A percentile compares a stretch with the other conserved stretches of the same genome.
Evolutionary conservation across 2,329 filamentous ascomycete genomes (phyloP).

Genomic region (Aureobasidium sp.): DNA sequence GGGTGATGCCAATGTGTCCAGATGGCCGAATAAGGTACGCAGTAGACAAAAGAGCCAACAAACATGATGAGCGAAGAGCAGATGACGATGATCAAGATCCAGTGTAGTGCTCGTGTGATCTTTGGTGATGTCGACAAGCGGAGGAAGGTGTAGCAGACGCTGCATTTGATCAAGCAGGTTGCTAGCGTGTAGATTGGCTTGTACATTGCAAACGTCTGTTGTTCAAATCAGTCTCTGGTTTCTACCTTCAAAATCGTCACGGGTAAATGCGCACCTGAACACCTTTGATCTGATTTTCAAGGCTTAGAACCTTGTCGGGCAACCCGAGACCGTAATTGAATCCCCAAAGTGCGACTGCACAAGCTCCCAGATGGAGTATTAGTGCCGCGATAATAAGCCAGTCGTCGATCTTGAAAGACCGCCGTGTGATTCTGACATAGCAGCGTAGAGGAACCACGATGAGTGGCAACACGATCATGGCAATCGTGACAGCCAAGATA

Average conservation of each 20-base stretch:
- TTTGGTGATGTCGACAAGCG: constrained; percentile 1
- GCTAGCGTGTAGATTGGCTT: constrained; percentile 7
- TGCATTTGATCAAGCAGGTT: constrained; percentile 13
- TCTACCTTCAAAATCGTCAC: too few relatives aligned
- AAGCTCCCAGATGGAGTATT: not conserved
- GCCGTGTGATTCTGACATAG: not conserved
- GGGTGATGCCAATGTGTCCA: constrained; percentile 12
- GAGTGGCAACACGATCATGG: constrained; percentile 3
- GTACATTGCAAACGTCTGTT: constrained; percentile 4
- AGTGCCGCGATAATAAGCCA: constrained; percentile 9
- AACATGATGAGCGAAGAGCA: constrained; percentile 8
- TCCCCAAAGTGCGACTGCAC: constrained; percentile 2
- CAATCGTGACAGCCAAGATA: constrained; percentile 1
- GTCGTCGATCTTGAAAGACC: constrained; percentile 6
- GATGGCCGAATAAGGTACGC: constrained; percentile 7
- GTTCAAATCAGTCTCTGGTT: not conserved
- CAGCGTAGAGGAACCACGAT: constrained; percentile 7
- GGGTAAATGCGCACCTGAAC: not conserved
- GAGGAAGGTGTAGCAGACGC: constrained; percentile 9
- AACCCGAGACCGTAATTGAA: constrained; percentile 7
- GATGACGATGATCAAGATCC: constrained; percentile 5
- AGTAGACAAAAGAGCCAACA: not conserved
- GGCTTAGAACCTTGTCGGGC: not conserved
- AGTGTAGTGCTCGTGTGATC: not conserved
- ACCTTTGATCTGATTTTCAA: not conserved